These are phyloP conservation scores for Russula sp. DNA, from an alignment of 768 basidiomycete species.

Conservation along the genomic window DNA sequence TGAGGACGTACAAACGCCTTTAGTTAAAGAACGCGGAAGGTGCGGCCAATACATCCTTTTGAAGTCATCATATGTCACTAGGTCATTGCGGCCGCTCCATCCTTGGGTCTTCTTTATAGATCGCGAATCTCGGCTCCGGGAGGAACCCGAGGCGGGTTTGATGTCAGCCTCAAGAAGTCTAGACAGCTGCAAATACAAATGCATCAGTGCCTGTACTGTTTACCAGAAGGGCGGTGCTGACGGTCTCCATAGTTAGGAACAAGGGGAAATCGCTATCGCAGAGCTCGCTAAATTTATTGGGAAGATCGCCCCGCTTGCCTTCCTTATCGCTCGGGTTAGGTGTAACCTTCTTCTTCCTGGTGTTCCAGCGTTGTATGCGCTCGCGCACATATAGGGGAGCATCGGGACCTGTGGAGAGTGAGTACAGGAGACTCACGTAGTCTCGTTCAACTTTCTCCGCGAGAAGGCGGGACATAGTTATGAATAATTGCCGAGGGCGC, in stretches of 20 bases:
- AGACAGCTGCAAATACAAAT: constrained; percentile 42
- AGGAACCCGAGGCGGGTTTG: background rate
- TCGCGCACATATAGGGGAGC: constrained; percentile 42
- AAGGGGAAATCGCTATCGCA: constrained; percentile 63
- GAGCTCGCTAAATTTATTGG: constrained; percentile 53
- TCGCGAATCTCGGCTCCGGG: constrained; percentile 7
- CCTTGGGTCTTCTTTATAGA: constrained; percentile 7
- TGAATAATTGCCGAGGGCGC: constrained; percentile 65
- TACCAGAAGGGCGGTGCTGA: constrained; percentile 33
- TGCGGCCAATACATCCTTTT: constrained; percentile 55
- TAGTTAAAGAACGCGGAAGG: constrained; percentile 50
- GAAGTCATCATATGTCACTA: constrained; percentile 51
- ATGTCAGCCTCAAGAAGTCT: constrained; percentile 50
- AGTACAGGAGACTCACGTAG: constrained; percentile 50
- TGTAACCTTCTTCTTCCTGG: constrained; percentile 33
- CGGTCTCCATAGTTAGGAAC: constrained; percentile 64
- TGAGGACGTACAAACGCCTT: constrained; percentile 47
- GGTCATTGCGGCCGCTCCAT: constrained; percentile 1
- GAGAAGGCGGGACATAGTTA: constrained; percentile 65
- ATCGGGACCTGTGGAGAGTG: constrained; percentile 41
- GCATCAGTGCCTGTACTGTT: background rate
- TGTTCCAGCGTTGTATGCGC: constrained; percentile 28
- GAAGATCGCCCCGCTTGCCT: constrained; percentile 45
- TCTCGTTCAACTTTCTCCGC: constrained; percentile 71
- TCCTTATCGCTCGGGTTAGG: constrained; percentile 46